Conservation (phyloP, 2,329 filamentous ascomycete genomes). For the Tolypocladium guangdongense region DNA sequence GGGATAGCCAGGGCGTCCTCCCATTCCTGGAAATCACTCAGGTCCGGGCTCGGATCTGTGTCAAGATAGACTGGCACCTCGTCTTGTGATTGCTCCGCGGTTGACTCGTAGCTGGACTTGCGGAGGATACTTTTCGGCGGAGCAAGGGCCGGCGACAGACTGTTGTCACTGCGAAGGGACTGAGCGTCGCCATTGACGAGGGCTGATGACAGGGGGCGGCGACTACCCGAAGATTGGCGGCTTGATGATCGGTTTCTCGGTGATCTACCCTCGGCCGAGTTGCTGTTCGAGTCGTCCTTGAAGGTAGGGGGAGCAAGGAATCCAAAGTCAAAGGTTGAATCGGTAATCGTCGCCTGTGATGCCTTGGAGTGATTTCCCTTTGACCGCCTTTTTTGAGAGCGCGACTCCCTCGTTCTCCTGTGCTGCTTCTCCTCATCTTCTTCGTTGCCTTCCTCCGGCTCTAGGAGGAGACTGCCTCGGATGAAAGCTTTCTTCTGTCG, state of each 20-base stretch:
- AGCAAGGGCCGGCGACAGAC: background rate
- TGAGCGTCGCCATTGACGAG: background rate
- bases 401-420: constrained; percentile 4
- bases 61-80: constrained; percentile 16
- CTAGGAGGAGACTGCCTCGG: constrained; percentile 34
- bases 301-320: constrained; percentile 22
- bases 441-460: constrained; percentile 24
- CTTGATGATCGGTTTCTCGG: background rate
- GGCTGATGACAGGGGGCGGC: background rate
- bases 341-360: constrained; percentile 19
- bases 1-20: constrained; percentile 9
- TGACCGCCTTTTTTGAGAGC: background rate
- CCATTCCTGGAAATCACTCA: constrained; percentile 28
- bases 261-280: background rate
- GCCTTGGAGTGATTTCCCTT: constrained; percentile 14
- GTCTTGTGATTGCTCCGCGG: constrained; percentile 1
- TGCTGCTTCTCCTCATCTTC: background rate
- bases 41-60: constrained; percentile 23
- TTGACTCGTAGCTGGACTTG: constrained; percentile 11
- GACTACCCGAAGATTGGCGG: background rate
- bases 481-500: constrained; percentile 46
- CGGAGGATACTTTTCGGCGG: background rate
- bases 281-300: background rate
- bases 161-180: background rate
- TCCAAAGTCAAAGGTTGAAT: constrained; percentile 20